Evolutionary conservation across 2,329 filamentous ascomycete genomes (phyloP).

Genomic region (Fusarium anthophilum): DNA sequence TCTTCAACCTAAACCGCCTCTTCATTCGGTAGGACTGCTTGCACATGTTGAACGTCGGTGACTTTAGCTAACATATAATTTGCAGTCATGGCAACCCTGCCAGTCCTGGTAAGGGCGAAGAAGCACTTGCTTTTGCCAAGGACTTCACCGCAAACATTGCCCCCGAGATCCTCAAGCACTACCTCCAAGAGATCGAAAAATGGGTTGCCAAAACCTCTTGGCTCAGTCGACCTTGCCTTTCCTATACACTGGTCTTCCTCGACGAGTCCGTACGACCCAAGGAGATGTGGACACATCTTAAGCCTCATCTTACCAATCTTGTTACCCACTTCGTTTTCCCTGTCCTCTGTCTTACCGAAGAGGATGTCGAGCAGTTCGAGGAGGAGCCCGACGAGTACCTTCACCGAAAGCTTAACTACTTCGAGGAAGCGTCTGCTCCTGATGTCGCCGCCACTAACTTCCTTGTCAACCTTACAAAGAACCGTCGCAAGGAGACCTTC

Average conservation of each 20-base stretch:
- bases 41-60: not conserved
- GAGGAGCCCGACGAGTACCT: constrained; percentile 96
- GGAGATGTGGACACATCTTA: constrained; percentile 94
- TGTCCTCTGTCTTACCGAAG: constrained; percentile 88
- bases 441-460: constrained; percentile 98
- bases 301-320: constrained; percentile 91
- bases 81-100: constrained; percentile 87
- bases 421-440: constrained; percentile 94
- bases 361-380: constrained; percentile 93
- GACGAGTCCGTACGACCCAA: constrained; percentile 98
- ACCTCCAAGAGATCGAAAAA: constrained; percentile 93
- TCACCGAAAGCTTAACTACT: constrained; percentile 96
- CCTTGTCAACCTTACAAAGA: constrained; percentile 92
- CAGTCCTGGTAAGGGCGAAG: constrained; percentile 76
- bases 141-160: constrained; percentile 91
- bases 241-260: constrained; percentile 92
- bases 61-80: constrained; percentile 1
- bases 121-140: constrained; percentile 85
- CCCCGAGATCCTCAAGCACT: constrained; percentile 94
- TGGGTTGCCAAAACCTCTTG: constrained; percentile 96
- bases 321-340: constrained; percentile 97
- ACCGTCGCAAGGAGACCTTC: constrained; percentile 94
- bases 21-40: constrained; percentile 77
- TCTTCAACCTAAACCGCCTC: constrained; percentile 94
- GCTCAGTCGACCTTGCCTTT: constrained; percentile 93